phyloP scores from a whole-genome alignment of 306 rosid genomes.

The Castanea mollissima region DNA sequence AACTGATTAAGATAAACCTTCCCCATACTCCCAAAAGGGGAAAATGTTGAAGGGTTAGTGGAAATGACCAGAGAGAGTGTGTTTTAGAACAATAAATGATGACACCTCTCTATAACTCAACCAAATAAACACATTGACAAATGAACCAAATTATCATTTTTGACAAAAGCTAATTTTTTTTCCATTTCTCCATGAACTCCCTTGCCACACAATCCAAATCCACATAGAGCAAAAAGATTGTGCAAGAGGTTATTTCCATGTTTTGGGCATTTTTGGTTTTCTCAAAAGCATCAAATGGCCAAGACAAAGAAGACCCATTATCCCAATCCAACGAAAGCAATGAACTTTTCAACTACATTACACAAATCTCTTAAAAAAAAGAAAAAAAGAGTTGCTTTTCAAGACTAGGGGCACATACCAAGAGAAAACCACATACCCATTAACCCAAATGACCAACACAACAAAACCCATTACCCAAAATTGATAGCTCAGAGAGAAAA shows the following conservation, averaged over 20 bases:
- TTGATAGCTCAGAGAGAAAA: not conserved
- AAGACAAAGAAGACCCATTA: slow-evolving; percentile 4
- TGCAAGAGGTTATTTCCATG: not conserved
- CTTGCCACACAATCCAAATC: not conserved
- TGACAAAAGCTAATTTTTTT: not conserved
- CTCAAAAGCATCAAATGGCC: not conserved
- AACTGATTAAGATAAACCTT: not conserved
- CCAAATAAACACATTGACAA: not conserved
- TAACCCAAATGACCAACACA: not conserved
- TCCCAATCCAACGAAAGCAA: not conserved
- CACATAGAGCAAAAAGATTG: not conserved
- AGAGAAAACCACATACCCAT: not conserved
- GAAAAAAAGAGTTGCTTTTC: not conserved
- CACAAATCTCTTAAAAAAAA: not conserved
- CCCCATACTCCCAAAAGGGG: not conserved
- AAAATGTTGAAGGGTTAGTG: not conserved
- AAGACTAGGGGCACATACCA: not conserved
- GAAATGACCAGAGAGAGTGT: not conserved
- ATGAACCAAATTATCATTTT: not conserved
- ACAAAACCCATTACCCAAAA: slow-evolving; percentile 1
- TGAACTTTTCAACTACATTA: not conserved
- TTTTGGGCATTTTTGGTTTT: not conserved
- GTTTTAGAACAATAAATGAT: not conserved
- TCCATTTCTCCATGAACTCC: not conserved
- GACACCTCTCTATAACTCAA: not conserved